A percentile compares a stretch with the other conserved stretches of the same genome.
phyloP scores from a whole-genome alignment of 2,329 filamentous ascomycete species.

The Fusarium xyrophilum region DNA sequence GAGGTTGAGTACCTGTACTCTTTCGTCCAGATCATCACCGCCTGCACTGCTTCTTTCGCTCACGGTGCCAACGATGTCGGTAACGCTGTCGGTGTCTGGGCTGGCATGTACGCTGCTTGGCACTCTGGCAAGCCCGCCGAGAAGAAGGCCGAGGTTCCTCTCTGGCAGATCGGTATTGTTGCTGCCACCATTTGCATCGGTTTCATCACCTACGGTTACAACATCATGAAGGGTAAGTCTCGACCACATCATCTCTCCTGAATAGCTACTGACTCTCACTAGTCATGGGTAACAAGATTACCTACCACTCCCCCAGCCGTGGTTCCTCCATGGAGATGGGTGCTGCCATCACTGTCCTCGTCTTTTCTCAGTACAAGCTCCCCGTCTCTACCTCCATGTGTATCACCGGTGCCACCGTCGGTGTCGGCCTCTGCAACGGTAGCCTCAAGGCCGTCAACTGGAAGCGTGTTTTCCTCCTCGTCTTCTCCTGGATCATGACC shows the following conservation, averaged over 20 bases:
- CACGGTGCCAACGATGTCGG: constrained; percentile 81
- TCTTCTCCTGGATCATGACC: constrained; percentile 66
- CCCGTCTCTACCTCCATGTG: constrained; percentile 82
- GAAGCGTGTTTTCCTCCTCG: constrained; percentile 71
- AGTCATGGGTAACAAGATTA: constrained; percentile 85
- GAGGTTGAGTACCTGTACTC: constrained; percentile 75
- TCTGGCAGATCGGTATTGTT: constrained; percentile 79
- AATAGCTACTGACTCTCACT: constrained; percentile 22
- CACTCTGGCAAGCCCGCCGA: constrained; percentile 65
- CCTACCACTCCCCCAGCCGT: constrained; percentile 66
- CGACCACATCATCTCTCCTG: accelerated
- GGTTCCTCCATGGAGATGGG: constrained; percentile 81
- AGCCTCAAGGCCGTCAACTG: constrained; percentile 76
- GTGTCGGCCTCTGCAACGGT: constrained; percentile 79
- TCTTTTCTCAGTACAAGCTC: constrained; percentile 77
- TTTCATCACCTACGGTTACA: constrained; percentile 78
- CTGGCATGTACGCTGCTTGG: constrained; percentile 74
- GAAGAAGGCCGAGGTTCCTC: constrained; percentile 69
- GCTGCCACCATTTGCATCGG: constrained; percentile 69
- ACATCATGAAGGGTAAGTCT: constrained; percentile 77
- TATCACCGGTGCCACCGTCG: constrained; percentile 80
- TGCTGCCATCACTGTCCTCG: constrained; percentile 75
- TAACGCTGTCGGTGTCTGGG: constrained; percentile 74
- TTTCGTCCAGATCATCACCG: constrained; percentile 70
- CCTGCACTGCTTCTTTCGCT: constrained; percentile 75